Evolutionary conservation across 257 asterid species (phyloP).

Genomic region (Solanum virginianum): DNA sequence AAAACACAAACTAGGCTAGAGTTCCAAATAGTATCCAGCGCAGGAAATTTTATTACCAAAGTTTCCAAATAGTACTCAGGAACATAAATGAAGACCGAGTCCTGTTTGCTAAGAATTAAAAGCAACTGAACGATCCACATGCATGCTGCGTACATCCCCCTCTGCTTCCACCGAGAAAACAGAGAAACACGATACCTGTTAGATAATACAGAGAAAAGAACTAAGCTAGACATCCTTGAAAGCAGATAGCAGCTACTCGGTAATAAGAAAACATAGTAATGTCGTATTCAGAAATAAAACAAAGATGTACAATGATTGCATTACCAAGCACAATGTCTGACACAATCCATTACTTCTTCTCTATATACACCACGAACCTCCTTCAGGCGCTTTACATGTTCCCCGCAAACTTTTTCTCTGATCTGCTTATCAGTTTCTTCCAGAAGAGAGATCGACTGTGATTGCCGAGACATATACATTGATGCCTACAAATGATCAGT

Average conservation of each 20-base stretch:
- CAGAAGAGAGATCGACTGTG: slow-evolving; percentile 56
- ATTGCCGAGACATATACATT: slow-evolving; percentile 69
- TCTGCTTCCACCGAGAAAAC: slow-evolving; percentile 88
- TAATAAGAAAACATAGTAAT: background rate
- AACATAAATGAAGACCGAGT: slow-evolving; percentile 51
- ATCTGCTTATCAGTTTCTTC: slow-evolving; percentile 92
- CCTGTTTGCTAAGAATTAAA: slow-evolving; percentile 76
- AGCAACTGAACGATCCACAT: slow-evolving; percentile 93
- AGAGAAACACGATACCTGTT: slow-evolving; percentile 84
- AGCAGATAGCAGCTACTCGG: background rate
- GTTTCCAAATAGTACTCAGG: slow-evolving; percentile 95
- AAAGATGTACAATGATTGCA: background rate
- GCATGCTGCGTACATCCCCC: slow-evolving; percentile 91
- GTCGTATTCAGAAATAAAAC: background rate
- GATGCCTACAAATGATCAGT: slow-evolving; percentile 51
- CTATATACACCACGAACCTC: slow-evolving; percentile 70
- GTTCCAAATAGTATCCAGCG: background rate
- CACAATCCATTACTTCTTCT: slow-evolving; percentile 88
- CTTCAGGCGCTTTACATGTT: slow-evolving; percentile 72
- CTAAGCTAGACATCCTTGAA: background rate
- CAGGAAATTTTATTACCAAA: slow-evolving; percentile 41
- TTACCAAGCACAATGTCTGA: slow-evolving; percentile 95
- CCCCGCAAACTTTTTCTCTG: slow-evolving; percentile 54
- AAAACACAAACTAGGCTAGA: background rate
- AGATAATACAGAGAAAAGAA: background rate